These are phyloP conservation scores for Venturiaceae sp. DNA, from an alignment of 2,329 filamentous ascomycete species.

Conservation along the genomic window DNA sequence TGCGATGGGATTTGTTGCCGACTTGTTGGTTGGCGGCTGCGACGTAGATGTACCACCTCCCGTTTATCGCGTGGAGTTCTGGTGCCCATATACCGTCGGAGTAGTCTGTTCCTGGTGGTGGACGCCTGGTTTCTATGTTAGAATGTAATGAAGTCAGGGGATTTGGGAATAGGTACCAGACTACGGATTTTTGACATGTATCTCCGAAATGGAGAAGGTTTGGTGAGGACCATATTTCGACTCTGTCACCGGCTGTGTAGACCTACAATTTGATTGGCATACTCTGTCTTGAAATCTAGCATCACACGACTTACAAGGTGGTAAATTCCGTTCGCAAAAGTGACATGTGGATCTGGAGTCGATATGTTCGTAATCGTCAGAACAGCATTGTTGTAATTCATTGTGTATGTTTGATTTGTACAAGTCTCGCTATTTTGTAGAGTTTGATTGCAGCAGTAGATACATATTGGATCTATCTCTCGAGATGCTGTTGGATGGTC, in stretches of 20 bases:
- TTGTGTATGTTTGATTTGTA: background rate
- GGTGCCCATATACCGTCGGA: conserved; percentile 44
- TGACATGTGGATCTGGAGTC: conserved; percentile 36
- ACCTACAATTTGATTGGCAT: background rate
- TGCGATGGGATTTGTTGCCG: conserved; percentile 35
- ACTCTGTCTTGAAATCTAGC: background rate
- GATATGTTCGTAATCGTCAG: conserved; percentile 29
- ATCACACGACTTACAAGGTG: conserved; percentile 26
- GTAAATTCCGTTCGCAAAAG: conserved; percentile 30
- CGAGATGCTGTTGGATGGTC: too few relatives aligned
- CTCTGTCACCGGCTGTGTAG: conserved; percentile 7
- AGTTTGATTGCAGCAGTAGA: too few relatives aligned
- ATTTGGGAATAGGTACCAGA: background rate
- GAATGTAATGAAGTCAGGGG: background rate
- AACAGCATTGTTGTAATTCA: conserved; percentile 27
- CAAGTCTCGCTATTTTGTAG: too few relatives aligned
- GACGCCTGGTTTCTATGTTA: conserved; percentile 24
- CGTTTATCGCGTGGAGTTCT: conserved; percentile 41
- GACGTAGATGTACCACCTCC: conserved; percentile 46
- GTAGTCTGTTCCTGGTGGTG: conserved; percentile 31
- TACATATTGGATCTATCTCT: too few relatives aligned
- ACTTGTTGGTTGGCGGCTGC: conserved; percentile 29
- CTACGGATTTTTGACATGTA: background rate
- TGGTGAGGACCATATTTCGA: conserved; percentile 8
- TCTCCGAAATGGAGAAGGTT: background rate